Conservation (phyloP, 2,329 filamentous ascomycete genomes). For the Colletotrichum incanum region DNA sequence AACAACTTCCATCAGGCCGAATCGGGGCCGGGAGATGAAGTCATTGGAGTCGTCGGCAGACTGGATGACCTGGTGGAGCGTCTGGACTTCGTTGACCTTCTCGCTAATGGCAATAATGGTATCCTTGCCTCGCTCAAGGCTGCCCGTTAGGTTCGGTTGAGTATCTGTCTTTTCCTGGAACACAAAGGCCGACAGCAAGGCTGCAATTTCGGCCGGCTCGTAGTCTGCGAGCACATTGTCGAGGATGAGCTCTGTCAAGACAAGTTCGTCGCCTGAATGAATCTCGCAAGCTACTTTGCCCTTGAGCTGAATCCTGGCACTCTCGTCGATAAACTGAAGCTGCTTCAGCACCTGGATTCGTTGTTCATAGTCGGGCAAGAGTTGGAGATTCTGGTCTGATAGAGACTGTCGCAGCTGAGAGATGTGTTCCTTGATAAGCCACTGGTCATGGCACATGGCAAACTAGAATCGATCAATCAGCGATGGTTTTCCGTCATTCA, state of each 20-base stretch:
- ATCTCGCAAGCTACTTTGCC: constrained; percentile 99
- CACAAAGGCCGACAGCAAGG: constrained; percentile 92
- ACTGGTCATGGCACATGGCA: constrained; percentile 96
- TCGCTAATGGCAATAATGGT: constrained; percentile 93
- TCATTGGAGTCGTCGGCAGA: constrained; percentile 93
- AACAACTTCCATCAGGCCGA: constrained; percentile 96
- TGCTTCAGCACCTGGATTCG: constrained; percentile 93
- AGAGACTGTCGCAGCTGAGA: constrained; percentile 88
- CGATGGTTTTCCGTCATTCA: constrained; percentile 22
- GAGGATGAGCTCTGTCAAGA: constrained; percentile 94
- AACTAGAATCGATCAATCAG: constrained; percentile 73
- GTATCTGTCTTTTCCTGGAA: constrained; percentile 97
- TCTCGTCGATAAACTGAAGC: constrained; percentile 90
- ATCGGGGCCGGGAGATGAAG: constrained; percentile 88
- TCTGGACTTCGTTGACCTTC: constrained; percentile 92
- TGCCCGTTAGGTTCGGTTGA: constrained; percentile 84
- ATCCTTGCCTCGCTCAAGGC: constrained; percentile 85
- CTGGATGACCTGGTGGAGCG: constrained; percentile 91
- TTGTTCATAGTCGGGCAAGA: constrained; percentile 97
- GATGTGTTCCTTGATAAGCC: constrained; percentile 96
- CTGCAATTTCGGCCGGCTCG: constrained; percentile 96
- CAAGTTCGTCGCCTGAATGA: constrained; percentile 95
- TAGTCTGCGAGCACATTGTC: constrained; percentile 97
- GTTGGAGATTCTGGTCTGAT: constrained; percentile 95
- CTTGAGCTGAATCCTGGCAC: constrained; percentile 91